Evolutionary conservation across 768 basidiomycete genomes (phyloP).

Genomic region (Calocera viscosa): DNA sequence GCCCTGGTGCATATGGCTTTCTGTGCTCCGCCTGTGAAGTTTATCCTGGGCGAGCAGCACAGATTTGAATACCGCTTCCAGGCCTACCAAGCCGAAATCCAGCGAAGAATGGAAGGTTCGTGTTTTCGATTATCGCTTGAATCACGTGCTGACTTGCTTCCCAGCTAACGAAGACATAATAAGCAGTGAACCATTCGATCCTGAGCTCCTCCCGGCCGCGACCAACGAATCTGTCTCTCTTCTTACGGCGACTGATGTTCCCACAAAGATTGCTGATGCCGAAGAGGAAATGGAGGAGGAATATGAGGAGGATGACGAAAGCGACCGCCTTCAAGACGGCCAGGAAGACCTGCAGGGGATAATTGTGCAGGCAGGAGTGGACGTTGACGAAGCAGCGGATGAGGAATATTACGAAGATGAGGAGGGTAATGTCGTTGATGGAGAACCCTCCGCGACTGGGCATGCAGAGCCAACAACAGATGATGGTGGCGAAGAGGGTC

Average conservation of each 20-base stretch:
- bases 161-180: neutral
- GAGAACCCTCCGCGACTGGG: neutral
- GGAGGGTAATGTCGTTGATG: neutral
- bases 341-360: neutral
- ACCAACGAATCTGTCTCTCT: neutral
- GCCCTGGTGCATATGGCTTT: neutral
- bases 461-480: neutral
- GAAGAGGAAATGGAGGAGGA: neutral
- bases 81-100: neutral
- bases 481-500: neutral
- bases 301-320: neutral
- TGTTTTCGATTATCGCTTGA: neutral
- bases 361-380: neutral
- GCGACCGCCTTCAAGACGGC: too few species aligned
- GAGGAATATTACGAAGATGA: neutral
- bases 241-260: neutral
- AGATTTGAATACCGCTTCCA: constrained; percentile 3
- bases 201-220: neutral
- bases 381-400: neutral
- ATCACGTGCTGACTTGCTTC: neutral
- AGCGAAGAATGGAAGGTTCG: neutral
- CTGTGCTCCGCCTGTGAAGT: neutral
- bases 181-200: neutral
- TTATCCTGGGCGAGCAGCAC: neutral
- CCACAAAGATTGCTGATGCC: neutral